Percentiles rank a stretch among this genome's conserved stretches.
Evolutionary conservation across 352 stramenopile species (phyloP).

Genomic region (Globisporangium cystogenes): DNA sequence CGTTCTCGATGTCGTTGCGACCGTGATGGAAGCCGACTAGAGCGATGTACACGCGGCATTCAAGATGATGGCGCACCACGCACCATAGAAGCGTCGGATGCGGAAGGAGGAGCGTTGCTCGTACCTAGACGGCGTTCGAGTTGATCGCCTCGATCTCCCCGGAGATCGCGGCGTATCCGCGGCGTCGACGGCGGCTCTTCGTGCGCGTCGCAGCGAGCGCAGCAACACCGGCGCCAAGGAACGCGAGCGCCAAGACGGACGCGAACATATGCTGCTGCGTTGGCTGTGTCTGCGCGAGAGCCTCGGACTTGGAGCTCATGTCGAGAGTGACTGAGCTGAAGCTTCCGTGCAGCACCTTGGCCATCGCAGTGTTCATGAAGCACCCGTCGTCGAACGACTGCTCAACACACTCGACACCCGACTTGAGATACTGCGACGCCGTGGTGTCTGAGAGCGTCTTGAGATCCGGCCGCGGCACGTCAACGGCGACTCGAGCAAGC

Average conservation of each 20-base stretch:
- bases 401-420: conserved; percentile 4
- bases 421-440: conserved; percentile 5
- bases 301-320: neutral
- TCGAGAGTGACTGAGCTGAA: conserved; percentile 3
- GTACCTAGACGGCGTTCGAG: neutral
- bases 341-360: conserved; percentile 3
- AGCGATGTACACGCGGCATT: too few relatives aligned
- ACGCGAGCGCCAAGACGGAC: neutral
- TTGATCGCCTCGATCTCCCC: conserved; percentile 7
- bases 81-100: too few relatives aligned
- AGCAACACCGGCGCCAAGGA: neutral
- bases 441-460: conserved; percentile 3
- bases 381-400: conserved; percentile 1
- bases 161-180: conserved; percentile 8
- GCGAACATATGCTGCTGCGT: neutral
- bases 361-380: conserved; percentile 8
- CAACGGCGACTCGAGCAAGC: neutral
- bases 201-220: conserved; percentile 4
- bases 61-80: too few relatives aligned
- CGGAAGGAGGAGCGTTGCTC: too few relatives aligned
- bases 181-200: neutral
- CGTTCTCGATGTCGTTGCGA: too few relatives aligned
- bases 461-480: neutral
- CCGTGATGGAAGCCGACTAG: too few relatives aligned
- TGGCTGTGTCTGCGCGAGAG: neutral